Evolutionary conservation across 2,329 filamentous ascomycete genomes (phyloP).

Genomic region (Nothopassalora personata): DNA sequence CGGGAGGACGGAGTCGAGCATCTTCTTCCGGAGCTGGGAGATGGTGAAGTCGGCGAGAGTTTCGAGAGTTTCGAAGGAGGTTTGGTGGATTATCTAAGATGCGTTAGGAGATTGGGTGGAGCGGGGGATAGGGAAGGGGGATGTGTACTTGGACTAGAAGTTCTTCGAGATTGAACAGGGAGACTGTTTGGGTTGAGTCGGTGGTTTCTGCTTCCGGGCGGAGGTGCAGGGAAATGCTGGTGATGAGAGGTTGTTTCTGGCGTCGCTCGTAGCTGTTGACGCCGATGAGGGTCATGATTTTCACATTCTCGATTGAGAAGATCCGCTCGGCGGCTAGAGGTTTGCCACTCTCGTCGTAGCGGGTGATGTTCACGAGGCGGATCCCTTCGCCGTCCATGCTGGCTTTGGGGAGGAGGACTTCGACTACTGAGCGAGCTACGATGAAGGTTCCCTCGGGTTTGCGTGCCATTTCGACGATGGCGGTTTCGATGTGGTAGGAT

Average conservation of each 20-base stretch:
- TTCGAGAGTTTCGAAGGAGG: conserved; percentile 46
- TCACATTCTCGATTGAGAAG: conserved; percentile 44
- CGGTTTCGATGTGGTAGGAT: conserved; percentile 14
- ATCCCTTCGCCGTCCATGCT: conserved; percentile 54
- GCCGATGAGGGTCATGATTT: conserved; percentile 63
- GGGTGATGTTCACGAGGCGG: conserved; percentile 35
- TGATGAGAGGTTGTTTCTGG: conserved; percentile 60
- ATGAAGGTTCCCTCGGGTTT: conserved; percentile 23
- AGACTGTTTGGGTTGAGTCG: conserved; percentile 16
- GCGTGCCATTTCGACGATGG: conserved; percentile 24
- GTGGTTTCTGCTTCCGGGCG: conserved; percentile 32
- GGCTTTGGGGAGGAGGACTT: conserved; percentile 59
- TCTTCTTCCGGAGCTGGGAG: conserved; percentile 31
- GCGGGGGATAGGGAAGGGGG: not conserved
- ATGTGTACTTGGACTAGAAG: not conserved
- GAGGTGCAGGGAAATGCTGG: conserved; percentile 58
- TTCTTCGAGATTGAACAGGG: not conserved
- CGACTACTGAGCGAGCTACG: conserved; percentile 19
- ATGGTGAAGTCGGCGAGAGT: conserved; percentile 43
- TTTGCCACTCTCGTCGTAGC: conserved; percentile 22
- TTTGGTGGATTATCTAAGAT: conserved; percentile 37
- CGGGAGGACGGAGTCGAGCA: conserved; percentile 29
- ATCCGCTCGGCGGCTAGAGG: conserved; percentile 36
- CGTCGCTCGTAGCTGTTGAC: conserved; percentile 66
- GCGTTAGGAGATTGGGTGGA: not conserved